Percentiles rank a stretch among this genome's conserved stretches.
Conservation (phyloP, 306 rosid species). For the Oxytropis ochrocephala region DNA sequence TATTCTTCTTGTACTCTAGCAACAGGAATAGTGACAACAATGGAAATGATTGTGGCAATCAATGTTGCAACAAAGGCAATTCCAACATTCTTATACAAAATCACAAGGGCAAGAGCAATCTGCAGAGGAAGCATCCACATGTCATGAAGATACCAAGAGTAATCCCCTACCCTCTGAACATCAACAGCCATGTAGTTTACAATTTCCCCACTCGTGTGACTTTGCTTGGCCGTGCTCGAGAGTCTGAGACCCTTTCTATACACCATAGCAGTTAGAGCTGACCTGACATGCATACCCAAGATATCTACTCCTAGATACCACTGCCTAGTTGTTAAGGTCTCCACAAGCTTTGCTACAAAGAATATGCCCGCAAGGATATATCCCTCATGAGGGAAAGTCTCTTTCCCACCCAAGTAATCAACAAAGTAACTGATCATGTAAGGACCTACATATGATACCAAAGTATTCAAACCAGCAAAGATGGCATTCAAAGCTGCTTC, state of each 20-base stretch:
- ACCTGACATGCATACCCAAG: slow-evolving; percentile 95
- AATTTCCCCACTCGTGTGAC: slow-evolving; percentile 97
- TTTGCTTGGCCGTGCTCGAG: slow-evolving; percentile 88
- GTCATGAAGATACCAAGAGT: slow-evolving; percentile 96
- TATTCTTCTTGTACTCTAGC: slow-evolving; percentile 86
- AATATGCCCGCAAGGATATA: background rate
- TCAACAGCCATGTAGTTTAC: slow-evolving; percentile 98
- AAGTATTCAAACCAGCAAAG: background rate
- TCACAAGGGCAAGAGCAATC: slow-evolving; percentile 86
- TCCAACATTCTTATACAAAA: slow-evolving; percentile 95
- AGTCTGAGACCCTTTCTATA: slow-evolving; percentile 84
- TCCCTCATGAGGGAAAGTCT: background rate
- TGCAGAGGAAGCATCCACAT: slow-evolving; percentile 99
- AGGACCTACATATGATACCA: background rate
- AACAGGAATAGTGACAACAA: slow-evolving; percentile 71
- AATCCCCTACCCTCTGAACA: slow-evolving; percentile 97
- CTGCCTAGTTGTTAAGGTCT: background rate
- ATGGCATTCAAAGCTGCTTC: slow-evolving; percentile 2
- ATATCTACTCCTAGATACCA: slow-evolving; percentile 28
- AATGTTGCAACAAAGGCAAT: slow-evolving; percentile 86
- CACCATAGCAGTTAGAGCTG: slow-evolving; percentile 94
- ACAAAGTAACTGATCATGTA: background rate
- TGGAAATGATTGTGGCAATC: slow-evolving; percentile 88
- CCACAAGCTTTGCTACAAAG: background rate
- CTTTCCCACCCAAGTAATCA: background rate